These are phyloP conservation scores for Soucietia sequanensis DNA, from an alignment of 805 yeast species.

Conservation along the genomic window DNA sequence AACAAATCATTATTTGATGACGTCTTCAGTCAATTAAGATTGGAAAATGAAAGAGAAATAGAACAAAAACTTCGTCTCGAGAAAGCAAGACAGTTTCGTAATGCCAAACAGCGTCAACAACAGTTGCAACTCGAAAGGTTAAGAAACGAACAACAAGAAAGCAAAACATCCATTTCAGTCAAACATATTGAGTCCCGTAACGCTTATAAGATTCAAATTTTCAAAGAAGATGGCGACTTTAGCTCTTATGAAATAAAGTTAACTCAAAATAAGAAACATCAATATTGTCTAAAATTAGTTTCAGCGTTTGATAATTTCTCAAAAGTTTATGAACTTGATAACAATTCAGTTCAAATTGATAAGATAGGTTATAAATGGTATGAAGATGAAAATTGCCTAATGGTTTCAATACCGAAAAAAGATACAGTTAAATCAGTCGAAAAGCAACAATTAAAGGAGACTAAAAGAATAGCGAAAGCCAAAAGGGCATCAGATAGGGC, in stretches of 20 bases:
- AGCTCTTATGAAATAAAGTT: constrained; percentile 17
- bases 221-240: constrained; percentile 21
- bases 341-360: constrained; percentile 25
- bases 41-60: neutral
- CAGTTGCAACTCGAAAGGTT: neutral
- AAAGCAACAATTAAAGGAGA: too few species aligned
- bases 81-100: too few species aligned
- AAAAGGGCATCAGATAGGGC: neutral
- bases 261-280: constrained; percentile 13
- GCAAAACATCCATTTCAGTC: constrained; percentile 13
- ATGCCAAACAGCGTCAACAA: neutral
- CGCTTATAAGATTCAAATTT: constrained; percentile 22
- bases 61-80: neutral
- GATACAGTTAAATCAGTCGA: too few species aligned
- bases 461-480: too few species aligned
- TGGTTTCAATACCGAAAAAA: too few species aligned
- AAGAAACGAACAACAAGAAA: neutral
- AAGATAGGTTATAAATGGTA: constrained; percentile 36
- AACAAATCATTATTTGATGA: neutral
- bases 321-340: constrained; percentile 18
- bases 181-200: constrained; percentile 24
- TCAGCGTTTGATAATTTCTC: constrained; percentile 16
- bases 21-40: neutral
- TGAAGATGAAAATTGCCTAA: constrained; percentile 23
- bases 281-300: constrained; percentile 12